Evolutionary conservation across 2,329 filamentous ascomycete species (phyloP).

Genomic region (Fonsecaea monophora): DNA sequence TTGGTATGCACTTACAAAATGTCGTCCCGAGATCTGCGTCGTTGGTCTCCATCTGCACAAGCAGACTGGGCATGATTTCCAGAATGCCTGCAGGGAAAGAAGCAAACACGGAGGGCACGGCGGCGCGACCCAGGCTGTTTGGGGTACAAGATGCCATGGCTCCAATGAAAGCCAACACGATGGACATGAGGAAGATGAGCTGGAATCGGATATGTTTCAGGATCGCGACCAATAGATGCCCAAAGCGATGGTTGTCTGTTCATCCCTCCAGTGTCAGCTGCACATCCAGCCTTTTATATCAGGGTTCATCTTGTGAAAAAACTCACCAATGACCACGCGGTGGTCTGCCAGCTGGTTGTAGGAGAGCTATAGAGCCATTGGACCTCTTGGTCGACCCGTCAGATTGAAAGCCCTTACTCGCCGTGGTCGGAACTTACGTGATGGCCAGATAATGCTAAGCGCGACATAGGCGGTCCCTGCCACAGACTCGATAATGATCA

Average conservation of each 20-base stretch:
- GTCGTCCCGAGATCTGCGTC: constrained; percentile 26
- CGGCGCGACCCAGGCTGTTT: not conserved
- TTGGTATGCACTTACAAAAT: constrained; percentile 9
- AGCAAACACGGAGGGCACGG: constrained; percentile 20
- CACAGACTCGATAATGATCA: constrained; percentile 21
- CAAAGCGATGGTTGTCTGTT: constrained; percentile 40
- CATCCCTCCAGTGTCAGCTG: not conserved
- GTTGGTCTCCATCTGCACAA: constrained; percentile 23
- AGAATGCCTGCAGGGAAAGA: constrained; percentile 21
- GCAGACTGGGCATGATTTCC: constrained; percentile 14
- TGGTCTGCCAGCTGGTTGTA: constrained; percentile 3
- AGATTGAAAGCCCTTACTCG: not conserved
- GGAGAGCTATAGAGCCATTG: constrained; percentile 4
- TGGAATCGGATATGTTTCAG: constrained; percentile 40
- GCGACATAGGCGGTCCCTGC: constrained; percentile 27
- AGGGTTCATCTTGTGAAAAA: not conserved
- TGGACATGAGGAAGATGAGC: constrained; percentile 32
- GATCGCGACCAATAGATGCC: constrained; percentile 43
- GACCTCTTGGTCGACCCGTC: constrained; percentile 8
- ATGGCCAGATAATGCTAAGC: constrained; percentile 24
- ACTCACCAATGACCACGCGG: constrained; percentile 9
- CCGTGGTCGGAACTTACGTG: constrained; percentile 1
- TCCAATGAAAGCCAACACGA: constrained; percentile 2
- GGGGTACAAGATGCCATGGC: constrained; percentile 2
- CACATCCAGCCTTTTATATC: no score